Conservation (phyloP, 1,284 basidiomycete species). For the Thelephora terrestris region DNA sequence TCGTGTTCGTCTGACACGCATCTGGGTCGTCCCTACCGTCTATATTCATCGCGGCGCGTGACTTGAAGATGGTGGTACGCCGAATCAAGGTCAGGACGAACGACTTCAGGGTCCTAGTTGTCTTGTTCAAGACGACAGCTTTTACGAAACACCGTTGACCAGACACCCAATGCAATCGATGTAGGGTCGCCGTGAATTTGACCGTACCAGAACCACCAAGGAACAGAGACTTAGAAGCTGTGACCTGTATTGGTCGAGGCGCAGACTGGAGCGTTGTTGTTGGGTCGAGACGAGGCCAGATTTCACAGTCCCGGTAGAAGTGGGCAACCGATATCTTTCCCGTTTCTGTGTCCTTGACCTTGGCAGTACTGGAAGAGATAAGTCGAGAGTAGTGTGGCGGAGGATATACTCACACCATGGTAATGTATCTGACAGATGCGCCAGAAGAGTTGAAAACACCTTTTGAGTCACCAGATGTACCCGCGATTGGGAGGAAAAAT, state of each 20-base stretch:
- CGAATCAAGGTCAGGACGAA: conserved; percentile 64
- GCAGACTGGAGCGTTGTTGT: conserved; percentile 53
- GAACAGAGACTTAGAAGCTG: conserved; percentile 48
- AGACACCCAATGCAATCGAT: conserved; percentile 76
- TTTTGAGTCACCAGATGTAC: conserved; percentile 54
- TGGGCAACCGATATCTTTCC: conserved; percentile 75
- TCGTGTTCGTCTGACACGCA: conserved; percentile 49
- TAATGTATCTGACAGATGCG: conserved; percentile 73
- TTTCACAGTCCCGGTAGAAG: conserved; percentile 80
- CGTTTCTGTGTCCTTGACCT: conserved; percentile 62
- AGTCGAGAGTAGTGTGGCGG: conserved; percentile 2
- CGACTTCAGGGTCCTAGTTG: conserved; percentile 63
- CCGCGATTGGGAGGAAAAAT: conserved; percentile 62
- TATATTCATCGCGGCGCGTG: conserved; percentile 34
- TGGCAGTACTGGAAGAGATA: conserved; percentile 48
- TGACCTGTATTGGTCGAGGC: conserved; percentile 51
- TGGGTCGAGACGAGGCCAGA: conserved; percentile 77
- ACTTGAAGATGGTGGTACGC: conserved; percentile 62
- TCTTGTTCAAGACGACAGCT: conserved; percentile 64
- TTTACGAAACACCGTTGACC: conserved; percentile 77
- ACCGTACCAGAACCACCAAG: conserved; percentile 61
- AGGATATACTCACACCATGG: conserved; percentile 51
- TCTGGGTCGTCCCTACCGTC: conserved; percentile 34
- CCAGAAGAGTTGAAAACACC: conserved; percentile 54
- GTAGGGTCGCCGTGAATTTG: conserved; percentile 63